Percentiles rank a stretch among this genome's conserved stretches.
Evolutionary conservation across 768 basidiomycete species (phyloP).

Genomic region (Pleurotus platypus): DNA sequence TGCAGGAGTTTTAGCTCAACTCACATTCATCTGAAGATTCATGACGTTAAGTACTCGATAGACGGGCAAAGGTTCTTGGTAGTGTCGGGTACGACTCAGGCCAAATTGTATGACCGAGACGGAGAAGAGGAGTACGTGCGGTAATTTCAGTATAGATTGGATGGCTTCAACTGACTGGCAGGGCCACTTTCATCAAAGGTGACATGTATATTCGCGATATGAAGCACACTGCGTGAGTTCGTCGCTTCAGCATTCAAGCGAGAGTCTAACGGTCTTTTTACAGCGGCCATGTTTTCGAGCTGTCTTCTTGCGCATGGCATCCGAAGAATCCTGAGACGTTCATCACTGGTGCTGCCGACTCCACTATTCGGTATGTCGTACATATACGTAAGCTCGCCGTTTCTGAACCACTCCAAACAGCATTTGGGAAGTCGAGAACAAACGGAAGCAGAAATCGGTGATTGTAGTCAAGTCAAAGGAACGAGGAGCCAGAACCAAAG

Average conservation of each 20-base stretch:
- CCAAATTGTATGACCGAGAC: constrained; percentile 88
- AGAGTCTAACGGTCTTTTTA: background rate
- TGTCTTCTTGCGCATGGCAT: constrained; percentile 91
- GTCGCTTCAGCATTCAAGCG: constrained; percentile 7
- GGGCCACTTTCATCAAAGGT: constrained; percentile 84
- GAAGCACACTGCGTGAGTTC: constrained; percentile 91
- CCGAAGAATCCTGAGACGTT: constrained; percentile 82
- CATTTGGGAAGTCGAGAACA: constrained; percentile 93
- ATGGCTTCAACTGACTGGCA: constrained; percentile 51
- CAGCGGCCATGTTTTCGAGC: constrained; percentile 92
- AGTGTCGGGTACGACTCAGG: constrained; percentile 83
- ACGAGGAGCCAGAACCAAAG: constrained; percentile 88
- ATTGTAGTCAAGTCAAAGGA: constrained; percentile 98
- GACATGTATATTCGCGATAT: constrained; percentile 99
- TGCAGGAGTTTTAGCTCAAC: constrained; percentile 8
- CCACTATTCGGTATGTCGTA: constrained; percentile 75
- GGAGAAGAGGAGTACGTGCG: constrained; percentile 85
- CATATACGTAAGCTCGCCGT: constrained; percentile 9
- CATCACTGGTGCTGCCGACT: constrained; percentile 93
- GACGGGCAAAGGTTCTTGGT: constrained; percentile 85
- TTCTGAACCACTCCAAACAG: constrained; percentile 31
- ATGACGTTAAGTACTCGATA: constrained; percentile 87
- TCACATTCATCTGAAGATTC: constrained; percentile 50
- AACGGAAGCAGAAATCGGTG: constrained; percentile 90
- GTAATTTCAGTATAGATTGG: constrained; percentile 18